Evolutionary conservation across 2,329 filamentous ascomycete genomes (phyloP).

Genomic region (Sphaerulina populicola): DNA sequence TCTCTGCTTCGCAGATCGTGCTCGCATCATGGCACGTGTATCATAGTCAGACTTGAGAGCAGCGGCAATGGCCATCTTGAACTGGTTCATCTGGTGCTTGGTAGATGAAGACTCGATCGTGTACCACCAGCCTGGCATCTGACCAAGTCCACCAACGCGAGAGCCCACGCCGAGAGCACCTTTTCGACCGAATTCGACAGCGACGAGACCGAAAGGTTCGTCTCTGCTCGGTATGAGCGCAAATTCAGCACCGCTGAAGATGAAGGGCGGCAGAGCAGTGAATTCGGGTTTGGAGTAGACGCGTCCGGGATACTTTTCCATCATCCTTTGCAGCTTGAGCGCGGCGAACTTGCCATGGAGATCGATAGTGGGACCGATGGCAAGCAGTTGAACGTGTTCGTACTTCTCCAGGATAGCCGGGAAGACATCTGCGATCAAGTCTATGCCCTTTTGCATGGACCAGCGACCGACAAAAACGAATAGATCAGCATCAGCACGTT

Average conservation of each 20-base stretch:
- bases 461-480: constrained; percentile 62
- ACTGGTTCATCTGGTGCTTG: constrained; percentile 55
- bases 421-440: constrained; percentile 61
- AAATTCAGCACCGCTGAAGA: constrained; percentile 61
- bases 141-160: constrained; percentile 58
- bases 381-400: constrained; percentile 54
- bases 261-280: constrained; percentile 56
- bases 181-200: constrained; percentile 61
- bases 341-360: constrained; percentile 61
- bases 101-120: constrained; percentile 59
- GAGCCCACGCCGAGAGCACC: constrained; percentile 59
- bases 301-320: constrained; percentile 56
- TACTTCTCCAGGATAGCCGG: constrained; percentile 54
- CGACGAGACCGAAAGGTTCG: constrained; percentile 61
- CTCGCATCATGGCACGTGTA: constrained; percentile 55
- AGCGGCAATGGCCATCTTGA: constrained; percentile 55
- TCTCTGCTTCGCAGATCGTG: constrained; percentile 55
- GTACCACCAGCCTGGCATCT: constrained; percentile 66
- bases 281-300: constrained; percentile 63
- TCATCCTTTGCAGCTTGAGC: constrained; percentile 55
- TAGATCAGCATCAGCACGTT: constrained; percentile 54
- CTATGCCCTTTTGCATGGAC: constrained; percentile 62
- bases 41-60: constrained; percentile 51
- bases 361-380: constrained; percentile 58
- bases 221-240: constrained; percentile 60